phyloP scores from a whole-genome alignment of 208 protist species.

The Acanthamoeba sp. region DNA sequence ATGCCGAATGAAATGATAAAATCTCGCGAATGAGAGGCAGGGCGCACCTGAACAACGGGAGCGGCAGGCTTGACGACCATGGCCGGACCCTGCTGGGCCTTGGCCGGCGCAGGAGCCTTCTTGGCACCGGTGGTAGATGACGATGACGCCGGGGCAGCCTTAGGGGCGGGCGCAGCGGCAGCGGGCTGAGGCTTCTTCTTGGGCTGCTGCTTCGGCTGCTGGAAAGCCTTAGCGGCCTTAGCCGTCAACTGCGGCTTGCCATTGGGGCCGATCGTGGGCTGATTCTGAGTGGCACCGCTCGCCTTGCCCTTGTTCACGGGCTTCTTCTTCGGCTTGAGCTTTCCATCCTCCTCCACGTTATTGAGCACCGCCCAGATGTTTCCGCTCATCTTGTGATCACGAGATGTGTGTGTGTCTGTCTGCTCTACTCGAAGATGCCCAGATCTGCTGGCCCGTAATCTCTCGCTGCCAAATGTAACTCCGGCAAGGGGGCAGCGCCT shows the following conservation, averaged over 20 bases:
- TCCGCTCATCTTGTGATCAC: not conserved
- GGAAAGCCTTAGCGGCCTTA: slow-evolving; percentile 17
- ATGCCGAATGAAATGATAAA: too few species aligned
- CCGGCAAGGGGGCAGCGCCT: too few species aligned
- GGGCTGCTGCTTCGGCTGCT: not conserved
- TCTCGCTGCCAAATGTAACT: not conserved
- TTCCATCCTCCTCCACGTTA: slow-evolving; percentile 37
- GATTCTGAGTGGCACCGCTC: not conserved
- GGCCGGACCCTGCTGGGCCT: not conserved
- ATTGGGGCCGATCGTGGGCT: not conserved
- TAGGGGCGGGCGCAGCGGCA: not conserved
- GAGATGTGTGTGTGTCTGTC: not conserved
- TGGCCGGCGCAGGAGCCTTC: not conserved
- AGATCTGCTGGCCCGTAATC: not conserved
- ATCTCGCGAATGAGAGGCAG: too few species aligned
- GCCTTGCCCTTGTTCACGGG: not conserved
- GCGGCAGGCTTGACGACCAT: not conserved
- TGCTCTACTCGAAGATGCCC: not conserved
- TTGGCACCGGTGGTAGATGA: not conserved
- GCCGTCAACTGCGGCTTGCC: slow-evolving; percentile 27
- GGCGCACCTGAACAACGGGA: not conserved
- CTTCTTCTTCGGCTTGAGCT: slow-evolving; percentile 45
- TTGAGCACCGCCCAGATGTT: slow-evolving; percentile 48
- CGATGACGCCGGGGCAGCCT: not conserved
- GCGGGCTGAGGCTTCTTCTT: slow-evolving; percentile 6